Base-by-base conservation (phyloP, 148 eudicot species). In the Dianthus caryophyllus region DNA sequence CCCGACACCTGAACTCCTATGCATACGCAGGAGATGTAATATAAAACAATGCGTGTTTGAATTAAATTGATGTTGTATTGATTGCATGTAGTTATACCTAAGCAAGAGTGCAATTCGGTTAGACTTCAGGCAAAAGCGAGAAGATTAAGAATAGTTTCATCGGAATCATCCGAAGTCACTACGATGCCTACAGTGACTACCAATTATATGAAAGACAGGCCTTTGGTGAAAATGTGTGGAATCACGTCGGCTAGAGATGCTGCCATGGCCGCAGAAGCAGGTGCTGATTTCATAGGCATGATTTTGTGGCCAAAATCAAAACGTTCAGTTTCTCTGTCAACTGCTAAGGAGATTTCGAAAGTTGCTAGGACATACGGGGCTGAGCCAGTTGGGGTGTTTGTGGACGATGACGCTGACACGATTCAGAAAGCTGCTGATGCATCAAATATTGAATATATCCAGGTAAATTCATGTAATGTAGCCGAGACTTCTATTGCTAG, bases 231-330 rank as follows among this genome's bases (percentile, higher is more conserved):
- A 65, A 90, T 95, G 96, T 90, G 99, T 69, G 99, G 93, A 67
- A 85, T 95, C 49, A 90, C 93, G 46, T 90, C 99, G 69, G 87
- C 93, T 75, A 80, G 68, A 77, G 97, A 90, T 79, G 99, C 99
- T 81, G 96, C 90, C 50, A 53, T 90, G 58, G 97, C 99, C 70
- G 96, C 96, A 33, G 81, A 94, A 80, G 97, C 99, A 24, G 99
- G 97, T 73, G 97, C 99, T 65, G 78, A 84, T 77, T 83, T 87
- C 64, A 86, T 95, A 56, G 99, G 99, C 33, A 90, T 95, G 97
- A 95, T 95, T 65, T 11, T 95, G 18, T 90, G 97, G 99, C 97
- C 99, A 8, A 81, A 88, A 59, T 90, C 97, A n/a, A 95, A 87
- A 75, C 93, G 94, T 26, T 90, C 97, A 2, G 76, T 95, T 67